Conservation (phyloP, 1,284 basidiomycete genomes). For the Austroboletus niveus region DNA sequence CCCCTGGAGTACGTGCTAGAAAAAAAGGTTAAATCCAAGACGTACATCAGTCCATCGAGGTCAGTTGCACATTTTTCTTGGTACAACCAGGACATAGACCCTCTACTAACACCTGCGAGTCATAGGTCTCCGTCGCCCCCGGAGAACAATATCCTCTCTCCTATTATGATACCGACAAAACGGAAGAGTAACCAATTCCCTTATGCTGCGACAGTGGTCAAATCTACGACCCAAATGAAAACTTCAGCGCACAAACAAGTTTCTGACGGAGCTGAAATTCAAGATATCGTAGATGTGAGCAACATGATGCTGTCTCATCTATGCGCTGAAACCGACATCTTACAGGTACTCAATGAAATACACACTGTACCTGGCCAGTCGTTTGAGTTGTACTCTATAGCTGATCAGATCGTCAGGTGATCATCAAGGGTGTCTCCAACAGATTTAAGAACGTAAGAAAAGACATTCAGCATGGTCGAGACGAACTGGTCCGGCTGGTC, state of each 20-base stretch:
- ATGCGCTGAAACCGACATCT: background rate
- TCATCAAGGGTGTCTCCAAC: conserved; percentile 42
- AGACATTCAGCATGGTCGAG: conserved; percentile 41
- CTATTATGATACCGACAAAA: conserved; percentile 13
- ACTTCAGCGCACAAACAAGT: background rate
- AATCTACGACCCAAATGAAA: background rate
- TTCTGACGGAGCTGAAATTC: conserved; percentile 19
- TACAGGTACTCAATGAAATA: conserved; percentile 32
- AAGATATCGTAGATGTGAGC: conserved; percentile 30
- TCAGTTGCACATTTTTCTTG: background rate
- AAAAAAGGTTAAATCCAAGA: conserved; percentile 1
- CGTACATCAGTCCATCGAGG: conserved; percentile 5
- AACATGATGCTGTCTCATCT: background rate
- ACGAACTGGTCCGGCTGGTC: conserved; percentile 42
- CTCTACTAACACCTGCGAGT: background rate
- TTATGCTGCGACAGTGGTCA: background rate
- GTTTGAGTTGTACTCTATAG: conserved; percentile 1
- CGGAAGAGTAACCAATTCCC: conserved; percentile 7
- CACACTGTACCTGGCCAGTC: conserved; percentile 34
- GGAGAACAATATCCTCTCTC: conserved; percentile 15
- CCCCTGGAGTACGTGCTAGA: conserved; percentile 20
- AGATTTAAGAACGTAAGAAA: conserved; percentile 41
- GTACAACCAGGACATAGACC: background rate
- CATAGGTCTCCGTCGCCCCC: background rate
- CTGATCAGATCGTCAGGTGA: conserved; percentile 33